These are phyloP conservation scores for Dryas integrifolia DNA, from an alignment of 331 rosid species.

Conservation along the genomic window DNA sequence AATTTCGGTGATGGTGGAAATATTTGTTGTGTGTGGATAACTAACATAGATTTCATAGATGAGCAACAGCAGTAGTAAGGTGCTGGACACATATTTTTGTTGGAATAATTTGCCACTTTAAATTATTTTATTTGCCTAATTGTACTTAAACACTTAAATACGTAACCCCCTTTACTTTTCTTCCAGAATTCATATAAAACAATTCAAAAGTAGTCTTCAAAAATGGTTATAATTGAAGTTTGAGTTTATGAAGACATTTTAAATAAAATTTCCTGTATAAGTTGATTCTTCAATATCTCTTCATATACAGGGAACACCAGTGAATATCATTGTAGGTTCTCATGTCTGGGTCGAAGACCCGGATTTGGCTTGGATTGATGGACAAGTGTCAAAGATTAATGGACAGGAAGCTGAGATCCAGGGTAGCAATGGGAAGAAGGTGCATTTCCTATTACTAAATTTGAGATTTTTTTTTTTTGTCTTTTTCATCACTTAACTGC, in stretches of 20 bases:
- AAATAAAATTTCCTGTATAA: neutral
- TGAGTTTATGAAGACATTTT: slow-evolving; percentile 2
- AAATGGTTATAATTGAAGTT: neutral
- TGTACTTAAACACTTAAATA: slow-evolving; percentile 3
- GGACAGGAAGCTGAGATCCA: slow-evolving; percentile 71
- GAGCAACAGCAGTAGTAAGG: neutral
- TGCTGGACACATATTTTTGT: neutral
- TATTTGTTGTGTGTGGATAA: neutral
- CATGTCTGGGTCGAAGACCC: slow-evolving; percentile 87
- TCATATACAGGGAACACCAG: slow-evolving; percentile 67
- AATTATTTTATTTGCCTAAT: neutral
- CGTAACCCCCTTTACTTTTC: neutral
- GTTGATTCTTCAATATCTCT: slow-evolving; percentile 21
- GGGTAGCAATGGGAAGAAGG: slow-evolving; percentile 68
- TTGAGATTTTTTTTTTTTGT: slow-evolving; percentile 3
- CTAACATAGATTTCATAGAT: neutral
- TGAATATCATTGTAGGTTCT: slow-evolving; percentile 77
- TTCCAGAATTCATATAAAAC: neutral
- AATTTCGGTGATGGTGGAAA: neutral
- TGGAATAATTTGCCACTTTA: neutral
- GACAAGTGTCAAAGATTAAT: slow-evolving; percentile 67
- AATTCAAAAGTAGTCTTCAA: neutral
- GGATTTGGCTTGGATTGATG: slow-evolving; percentile 61
- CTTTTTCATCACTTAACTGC: neutral
- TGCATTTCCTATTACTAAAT: slow-evolving; percentile 25